Evolutionary conservation across 2,329 filamentous ascomycete species (phyloP), one percentile per base, ranked within the genome.

Genomic region (Paracamarosporium sp.): DNA sequence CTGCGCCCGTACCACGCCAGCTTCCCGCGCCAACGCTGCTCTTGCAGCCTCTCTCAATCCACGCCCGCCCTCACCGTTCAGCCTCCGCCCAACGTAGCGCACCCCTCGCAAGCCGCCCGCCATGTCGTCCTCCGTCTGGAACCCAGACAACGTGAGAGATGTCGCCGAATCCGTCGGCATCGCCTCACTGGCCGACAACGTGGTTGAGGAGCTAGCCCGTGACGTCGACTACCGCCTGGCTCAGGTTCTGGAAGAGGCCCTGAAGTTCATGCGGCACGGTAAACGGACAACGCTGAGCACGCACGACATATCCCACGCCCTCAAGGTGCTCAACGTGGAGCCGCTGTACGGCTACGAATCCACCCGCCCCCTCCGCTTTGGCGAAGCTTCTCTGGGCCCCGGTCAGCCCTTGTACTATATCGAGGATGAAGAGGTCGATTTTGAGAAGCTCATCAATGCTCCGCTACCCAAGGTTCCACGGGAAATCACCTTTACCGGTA

Each of bases 361-460:
- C 31, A 95, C 92, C 40, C 85, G 94, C 50, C 92, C 93, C 25
- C 80, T 99, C 68, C 87, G 91, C 53, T 99, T 96, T 72, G 95
- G 95, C 50, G 95, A 99, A 78, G 95, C 95, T 3, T 96, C 91
- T 56, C 82, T 99, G 59, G 95, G 95, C 0, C 93, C 93, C 13
- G 93, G 94, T 9, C 95, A 99, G 78, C 93, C 94, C 52, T 81
- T 99, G 22, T 99, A 94, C 78, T 99, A 99, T 75, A 90, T 99
- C 35, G 95, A 99, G 73, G 95, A 99, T 75, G 95, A 99, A 73
- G 95, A 99, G 81, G 90, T 98, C 53, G 95, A 99, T 78, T 98
- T 99, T 73, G 95, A 99, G 81, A 98, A 98, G 82, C 82, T 99
- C 65, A 97, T 99, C 75, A 99, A 99, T 79, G 93, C 93, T 63